Evolutionary conservation across 306 rosid species (phyloP), one percentile per base, ranked within the genome.

Genomic region (Castanopsis chinensis): DNA sequence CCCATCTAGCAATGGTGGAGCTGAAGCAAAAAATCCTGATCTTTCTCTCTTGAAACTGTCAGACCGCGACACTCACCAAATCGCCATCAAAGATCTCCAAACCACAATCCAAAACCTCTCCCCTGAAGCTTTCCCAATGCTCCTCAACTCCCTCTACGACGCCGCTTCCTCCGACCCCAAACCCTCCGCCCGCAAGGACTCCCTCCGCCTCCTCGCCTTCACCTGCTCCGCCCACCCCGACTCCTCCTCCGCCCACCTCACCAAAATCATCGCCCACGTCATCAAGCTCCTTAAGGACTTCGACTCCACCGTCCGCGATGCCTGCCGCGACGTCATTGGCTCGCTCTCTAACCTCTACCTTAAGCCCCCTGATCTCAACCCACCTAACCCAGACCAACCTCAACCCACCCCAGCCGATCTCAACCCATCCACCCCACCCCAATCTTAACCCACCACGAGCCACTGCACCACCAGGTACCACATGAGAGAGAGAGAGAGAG

Each of bases 1-100:
- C 97, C 69, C 99, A 95, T 75, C 87, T 91, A 0, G 97, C 93
- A 49, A 93, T 96, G 99, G 99, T 96, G 25, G 98, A 93, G 63
- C 92, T 96, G 32, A 96, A 96, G 83, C 98, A 93, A 30, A 80
- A 92, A 63, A 89, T 93, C 80, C 90, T 96, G 43, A 96, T 94
- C 7, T 91, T n/a, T n/a, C 99, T 0, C 90, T 96, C 52, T 89
- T 96, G 0, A 96, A 96, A 76, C 98, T 96, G 32, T 86, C 99
- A 3, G 99, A 96, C 82, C 80, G 99, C 21, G 99, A 96, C 89
- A 96, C 98, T 2, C 87, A 93, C 82, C 99, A 93, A 81, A 91
- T 96, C 89, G 97, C 99, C 43, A 87, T 93, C 0, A 94, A 96
- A 5, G 98, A 96, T 87, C 87, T 93, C 28, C 94, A 91, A 68